A percentile compares a stretch with the other conserved stretches of the same genome.
These are phyloP conservation scores for Biscogniauxia marginata DNA, from an alignment of 2,329 filamentous ascomycete genomes.

Conservation along the genomic window DNA sequence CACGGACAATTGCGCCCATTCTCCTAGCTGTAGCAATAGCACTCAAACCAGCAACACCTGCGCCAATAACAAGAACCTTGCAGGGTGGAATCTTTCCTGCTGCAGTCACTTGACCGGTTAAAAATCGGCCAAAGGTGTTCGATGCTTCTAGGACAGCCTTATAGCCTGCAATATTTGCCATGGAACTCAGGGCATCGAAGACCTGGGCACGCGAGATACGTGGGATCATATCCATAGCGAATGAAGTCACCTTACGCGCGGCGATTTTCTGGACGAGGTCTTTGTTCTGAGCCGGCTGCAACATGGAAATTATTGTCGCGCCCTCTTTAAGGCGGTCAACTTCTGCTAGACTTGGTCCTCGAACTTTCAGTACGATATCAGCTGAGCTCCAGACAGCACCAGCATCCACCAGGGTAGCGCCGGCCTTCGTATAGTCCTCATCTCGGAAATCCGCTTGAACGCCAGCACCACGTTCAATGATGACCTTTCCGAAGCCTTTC, in stretches of 20 bases:
- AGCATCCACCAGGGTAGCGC: slow-evolving; percentile 72
- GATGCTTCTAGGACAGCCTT: slow-evolving; percentile 88
- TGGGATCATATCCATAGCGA: slow-evolving; percentile 92
- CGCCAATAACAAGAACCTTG: slow-evolving; percentile 87
- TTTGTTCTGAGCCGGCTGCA: slow-evolving; percentile 81
- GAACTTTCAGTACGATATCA: slow-evolving; percentile 82
- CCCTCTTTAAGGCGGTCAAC: slow-evolving; percentile 65
- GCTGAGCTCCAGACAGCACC: slow-evolving; percentile 69
- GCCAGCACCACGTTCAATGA: slow-evolving; percentile 82
- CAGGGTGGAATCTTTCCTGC: slow-evolving; percentile 88
- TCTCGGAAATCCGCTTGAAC: slow-evolving; percentile 74
- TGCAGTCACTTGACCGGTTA: slow-evolving; percentile 87
- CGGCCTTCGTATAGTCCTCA: slow-evolving; percentile 72
- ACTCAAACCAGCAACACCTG: slow-evolving; percentile 83
- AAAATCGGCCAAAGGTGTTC: slow-evolving; percentile 83
- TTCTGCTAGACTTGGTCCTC: slow-evolving; percentile 69
- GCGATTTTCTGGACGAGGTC: slow-evolving; percentile 72
- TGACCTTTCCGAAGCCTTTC: slow-evolving; percentile 75
- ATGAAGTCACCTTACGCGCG: slow-evolving; percentile 67
- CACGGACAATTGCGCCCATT: slow-evolving; percentile 84
- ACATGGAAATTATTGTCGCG: slow-evolving; percentile 76
- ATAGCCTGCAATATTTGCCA: slow-evolving; percentile 94
- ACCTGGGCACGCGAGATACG: slow-evolving; percentile 85
- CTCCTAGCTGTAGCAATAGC: slow-evolving; percentile 84
- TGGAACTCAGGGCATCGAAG: slow-evolving; percentile 85